Evolutionary conservation across 2,329 filamentous ascomycete genomes (phyloP).

Genomic region (Fonsecaea monophora): DNA sequence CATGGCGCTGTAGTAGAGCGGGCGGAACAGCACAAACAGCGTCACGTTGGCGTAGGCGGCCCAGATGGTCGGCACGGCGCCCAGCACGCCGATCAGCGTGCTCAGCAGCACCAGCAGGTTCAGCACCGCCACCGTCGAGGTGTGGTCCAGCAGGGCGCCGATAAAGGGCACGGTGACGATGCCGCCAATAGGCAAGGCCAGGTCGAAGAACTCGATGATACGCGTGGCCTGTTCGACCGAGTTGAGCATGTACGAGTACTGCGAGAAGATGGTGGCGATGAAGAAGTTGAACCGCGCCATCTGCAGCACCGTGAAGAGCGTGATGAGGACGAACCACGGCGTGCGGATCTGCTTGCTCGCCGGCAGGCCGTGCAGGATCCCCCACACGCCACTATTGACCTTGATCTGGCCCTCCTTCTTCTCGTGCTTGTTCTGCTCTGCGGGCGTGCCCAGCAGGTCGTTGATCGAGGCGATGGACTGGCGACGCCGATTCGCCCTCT

Average conservation of each 20-base stretch:
- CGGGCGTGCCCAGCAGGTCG: conserved; percentile 70
- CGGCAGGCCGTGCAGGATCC: conserved; percentile 75
- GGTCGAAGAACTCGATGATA: conserved; percentile 85
- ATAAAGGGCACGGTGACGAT: conserved; percentile 84
- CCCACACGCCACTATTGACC: conserved; percentile 78
- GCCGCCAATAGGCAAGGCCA: conserved; percentile 80
- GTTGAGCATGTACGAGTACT: conserved; percentile 79
- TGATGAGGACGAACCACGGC: conserved; percentile 84
- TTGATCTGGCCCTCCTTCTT: conserved; percentile 71
- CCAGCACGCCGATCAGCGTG: conserved; percentile 76
- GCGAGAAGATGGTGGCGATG: conserved; percentile 78
- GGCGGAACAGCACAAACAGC: conserved; percentile 85
- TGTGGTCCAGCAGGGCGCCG: conserved; percentile 77
- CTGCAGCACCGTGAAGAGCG: conserved; percentile 75
- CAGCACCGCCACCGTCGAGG: conserved; percentile 74
- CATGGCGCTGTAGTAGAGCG: conserved; percentile 89
- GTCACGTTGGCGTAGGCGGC: conserved; percentile 76
- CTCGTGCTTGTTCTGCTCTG: conserved; percentile 65
- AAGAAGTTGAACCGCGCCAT: conserved; percentile 88
- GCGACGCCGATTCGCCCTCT: conserved; percentile 66
- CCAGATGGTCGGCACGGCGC: conserved; percentile 73
- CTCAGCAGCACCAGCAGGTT: conserved; percentile 72
- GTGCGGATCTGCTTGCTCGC: conserved; percentile 75
- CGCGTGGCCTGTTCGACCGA: conserved; percentile 66
- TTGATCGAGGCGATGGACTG: conserved; percentile 72